These are phyloP conservation scores for Cyberlindnera subsufficiens DNA, from an alignment of 805 yeast species.

Conservation along the genomic window DNA sequence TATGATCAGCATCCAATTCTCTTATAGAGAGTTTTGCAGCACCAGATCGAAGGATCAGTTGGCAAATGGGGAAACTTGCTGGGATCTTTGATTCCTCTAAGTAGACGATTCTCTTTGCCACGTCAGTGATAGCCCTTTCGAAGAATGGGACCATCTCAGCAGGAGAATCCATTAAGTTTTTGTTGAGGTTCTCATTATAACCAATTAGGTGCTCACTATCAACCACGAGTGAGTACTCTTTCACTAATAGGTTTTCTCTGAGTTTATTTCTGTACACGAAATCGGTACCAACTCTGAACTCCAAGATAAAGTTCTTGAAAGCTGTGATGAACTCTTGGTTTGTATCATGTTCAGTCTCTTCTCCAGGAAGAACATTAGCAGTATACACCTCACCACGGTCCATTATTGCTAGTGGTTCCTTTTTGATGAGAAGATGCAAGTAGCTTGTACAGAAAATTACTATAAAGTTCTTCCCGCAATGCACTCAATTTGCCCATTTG, in stretches of 20 bases:
- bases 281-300: constrained; percentile 76
- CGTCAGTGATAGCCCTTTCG: constrained; percentile 77
- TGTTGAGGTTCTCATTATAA: constrained; percentile 84
- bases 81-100: constrained; percentile 44
- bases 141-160: constrained; percentile 81
- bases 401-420: neutral
- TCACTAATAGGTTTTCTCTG: constrained; percentile 77
- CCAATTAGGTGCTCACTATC: constrained; percentile 80
- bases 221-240: constrained; percentile 66
- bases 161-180: constrained; percentile 80
- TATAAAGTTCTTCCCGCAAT: neutral
- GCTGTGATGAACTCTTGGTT: constrained; percentile 68
- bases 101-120: constrained; percentile 61
- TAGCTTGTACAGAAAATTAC: neutral
- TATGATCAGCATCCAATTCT: constrained; percentile 78
- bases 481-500: constrained; percentile 3
- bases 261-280: constrained; percentile 88
- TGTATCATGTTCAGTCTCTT: constrained; percentile 57
- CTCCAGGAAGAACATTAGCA: constrained; percentile 86
- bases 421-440: neutral
- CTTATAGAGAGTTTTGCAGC: constrained; percentile 72
- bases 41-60: constrained; percentile 68
- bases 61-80: constrained; percentile 69
- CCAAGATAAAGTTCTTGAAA: constrained; percentile 76
- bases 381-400: constrained; percentile 52